Percentiles rank a stretch among this genome's conserved stretches.
Conservation (phyloP, 2,329 filamentous ascomycete species). For the Geosmithia morbida region DNA sequence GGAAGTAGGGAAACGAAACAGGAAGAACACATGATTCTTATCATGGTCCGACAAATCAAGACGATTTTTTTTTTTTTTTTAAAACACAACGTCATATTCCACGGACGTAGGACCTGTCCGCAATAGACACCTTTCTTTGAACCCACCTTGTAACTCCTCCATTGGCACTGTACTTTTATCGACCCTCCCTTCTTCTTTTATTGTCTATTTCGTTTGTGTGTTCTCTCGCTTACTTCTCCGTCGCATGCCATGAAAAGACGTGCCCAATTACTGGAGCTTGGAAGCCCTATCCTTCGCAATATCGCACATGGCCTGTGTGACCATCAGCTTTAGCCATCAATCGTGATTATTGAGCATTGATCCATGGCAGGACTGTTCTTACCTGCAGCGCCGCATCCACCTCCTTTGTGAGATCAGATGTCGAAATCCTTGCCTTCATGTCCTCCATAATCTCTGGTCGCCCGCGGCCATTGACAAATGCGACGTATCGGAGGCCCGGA, state of each 20-base stretch:
- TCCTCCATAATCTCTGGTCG: constrained; percentile 65
- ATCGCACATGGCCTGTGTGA: constrained; percentile 67
- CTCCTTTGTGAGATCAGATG: constrained; percentile 52
- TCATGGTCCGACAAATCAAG: neutral
- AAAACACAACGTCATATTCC: neutral
- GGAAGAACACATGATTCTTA: neutral
- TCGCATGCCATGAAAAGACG: neutral
- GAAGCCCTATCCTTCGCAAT: constrained; percentile 69
- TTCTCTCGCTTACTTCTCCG: neutral
- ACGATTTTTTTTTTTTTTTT: neutral
- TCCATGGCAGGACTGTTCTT: constrained; percentile 10
- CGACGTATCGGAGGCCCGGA: constrained; percentile 75
- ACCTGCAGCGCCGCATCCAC: constrained; percentile 63
- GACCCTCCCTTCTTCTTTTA: neutral
- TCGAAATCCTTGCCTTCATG: constrained; percentile 60
- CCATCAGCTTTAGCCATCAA: constrained; percentile 1
- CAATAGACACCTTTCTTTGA: neutral
- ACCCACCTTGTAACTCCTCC: neutral
- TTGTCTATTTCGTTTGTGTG: neutral
- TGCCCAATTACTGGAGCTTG: constrained; percentile 25
- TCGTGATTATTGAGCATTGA: neutral
- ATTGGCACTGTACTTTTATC: neutral
- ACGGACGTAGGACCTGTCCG: neutral
- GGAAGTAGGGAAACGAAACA: neutral
- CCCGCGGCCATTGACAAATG: constrained; percentile 76